Evolutionary conservation across 2,329 filamentous ascomycete species (phyloP).

Genomic region (Aulographum hederae): DNA sequence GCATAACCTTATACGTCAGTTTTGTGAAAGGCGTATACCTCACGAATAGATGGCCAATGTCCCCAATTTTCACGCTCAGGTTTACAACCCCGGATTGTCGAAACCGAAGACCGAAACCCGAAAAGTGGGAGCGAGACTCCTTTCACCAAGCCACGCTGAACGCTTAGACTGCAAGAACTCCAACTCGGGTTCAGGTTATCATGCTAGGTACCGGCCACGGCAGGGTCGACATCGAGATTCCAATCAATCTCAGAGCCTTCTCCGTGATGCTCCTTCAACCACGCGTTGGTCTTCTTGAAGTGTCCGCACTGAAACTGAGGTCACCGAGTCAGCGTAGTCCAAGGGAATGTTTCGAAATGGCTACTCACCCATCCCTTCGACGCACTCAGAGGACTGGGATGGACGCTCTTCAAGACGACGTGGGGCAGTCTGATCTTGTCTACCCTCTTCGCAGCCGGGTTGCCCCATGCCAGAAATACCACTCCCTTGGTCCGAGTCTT

Average conservation of each 20-base stretch:
- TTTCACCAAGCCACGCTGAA: no score
- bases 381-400: constrained; percentile 87
- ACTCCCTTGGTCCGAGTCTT: constrained; percentile 62
- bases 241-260: constrained; percentile 70
- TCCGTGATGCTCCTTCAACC: constrained; percentile 66
- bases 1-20: no score
- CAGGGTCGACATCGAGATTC: constrained; percentile 38
- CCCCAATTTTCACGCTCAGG: no score
- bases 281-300: constrained; percentile 68
- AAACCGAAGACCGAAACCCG: no score
- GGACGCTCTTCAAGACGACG: constrained; percentile 68
- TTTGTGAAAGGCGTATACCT: no score
- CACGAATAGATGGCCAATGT: no score
- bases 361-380: constrained; percentile 51
- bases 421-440: constrained; percentile 57
- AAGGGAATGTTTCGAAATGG: neutral
- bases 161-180: no score
- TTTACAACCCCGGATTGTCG: no score
- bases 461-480: constrained; percentile 90
- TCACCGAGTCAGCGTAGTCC: constrained; percentile 13
- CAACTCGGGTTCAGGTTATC: no score
- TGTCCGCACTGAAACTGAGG: constrained; percentile 62
- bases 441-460: constrained; percentile 64
- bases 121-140: no score
- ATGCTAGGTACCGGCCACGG: constrained; percentile 19